Base-by-base conservation (phyloP, 1,139 yeast species). In the Suhomyces chickasaworum region DNA sequence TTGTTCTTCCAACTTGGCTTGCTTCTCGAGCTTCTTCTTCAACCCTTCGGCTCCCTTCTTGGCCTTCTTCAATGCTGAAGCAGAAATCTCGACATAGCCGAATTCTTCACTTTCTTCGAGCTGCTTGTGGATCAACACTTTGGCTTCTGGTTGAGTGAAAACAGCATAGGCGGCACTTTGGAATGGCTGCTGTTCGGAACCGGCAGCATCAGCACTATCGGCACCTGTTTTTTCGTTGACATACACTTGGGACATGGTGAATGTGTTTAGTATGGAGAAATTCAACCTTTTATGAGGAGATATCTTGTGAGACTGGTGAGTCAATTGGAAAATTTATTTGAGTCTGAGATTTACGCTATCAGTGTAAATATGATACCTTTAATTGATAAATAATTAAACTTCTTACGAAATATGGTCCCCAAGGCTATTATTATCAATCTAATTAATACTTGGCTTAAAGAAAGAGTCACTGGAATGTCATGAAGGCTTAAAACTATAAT, bases 11-110 rank as follows among this genome's bases (percentile, higher is more conserved):
- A 74, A 75, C 61, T 83, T 78, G 58, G 80, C 80, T 52, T 86
- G 88, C 74, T 91, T 91, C 59, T 87, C 95, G 42, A 82, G 85
- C 71, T 91, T 95, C 74, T 91, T 93, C 69, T 81, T 89, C 56
- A 93, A 73, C 6, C 96, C 93, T 36, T 91, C 98, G 52, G 88
- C 93, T 49, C 97, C 97, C 68, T 95, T 95, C 70, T 89, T 89
- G 59, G 99, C 98, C 71, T 91, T 93, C 73, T 95, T 95, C 63
- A 91, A 74, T 5, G 97, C 98, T 43, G 95, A 84, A 4, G 97
- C 90, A n/a, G 93, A 77, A 60, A 95, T 90, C 59, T 86, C 93
- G 55, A 74, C 79, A 65, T 81, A 95, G 32, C 68, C 83, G 48
- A 65, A 77, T 50, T 76, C 78, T 49, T 73, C 78, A 10, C 71